Conservation (phyloP, 495 filamentous ascomycete species). For the Neurospora sp. region DNA sequence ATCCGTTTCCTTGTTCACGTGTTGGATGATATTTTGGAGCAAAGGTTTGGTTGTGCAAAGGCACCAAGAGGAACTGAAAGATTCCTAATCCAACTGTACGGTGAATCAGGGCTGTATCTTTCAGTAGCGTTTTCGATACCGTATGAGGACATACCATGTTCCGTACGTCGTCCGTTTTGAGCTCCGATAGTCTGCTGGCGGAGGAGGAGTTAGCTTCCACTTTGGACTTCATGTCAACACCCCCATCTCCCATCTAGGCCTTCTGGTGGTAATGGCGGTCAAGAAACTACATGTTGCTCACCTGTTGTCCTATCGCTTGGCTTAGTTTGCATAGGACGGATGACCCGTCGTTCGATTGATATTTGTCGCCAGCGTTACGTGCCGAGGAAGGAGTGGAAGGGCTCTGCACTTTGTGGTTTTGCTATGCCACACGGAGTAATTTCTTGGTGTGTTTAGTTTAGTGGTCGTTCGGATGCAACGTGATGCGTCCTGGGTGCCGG, state of each 20-base stretch:
- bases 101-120: neutral
- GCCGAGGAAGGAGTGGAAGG: neutral
- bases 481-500: conserved; percentile 9
- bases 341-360: neutral
- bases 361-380: neutral
- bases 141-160: neutral
- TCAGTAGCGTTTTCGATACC: neutral
- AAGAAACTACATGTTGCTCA: neutral
- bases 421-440: conserved; percentile 1
- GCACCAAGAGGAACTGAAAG: neutral
- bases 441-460: neutral
- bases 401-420: conserved; percentile 1
- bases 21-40: neutral
- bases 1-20: neutral
- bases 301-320: neutral
- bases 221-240: neutral
- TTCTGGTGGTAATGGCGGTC: neutral
- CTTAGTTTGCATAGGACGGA: neutral
- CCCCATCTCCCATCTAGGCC: neutral
- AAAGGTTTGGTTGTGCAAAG: neutral
- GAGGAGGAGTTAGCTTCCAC: neutral
- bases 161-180: neutral
- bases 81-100: neutral
- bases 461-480: conserved; percentile 13
- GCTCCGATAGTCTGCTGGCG: neutral